These are phyloP conservation scores for Lasiosphaeria ovina DNA, from an alignment of 495 filamentous ascomycete genomes.

Conservation along the genomic window DNA sequence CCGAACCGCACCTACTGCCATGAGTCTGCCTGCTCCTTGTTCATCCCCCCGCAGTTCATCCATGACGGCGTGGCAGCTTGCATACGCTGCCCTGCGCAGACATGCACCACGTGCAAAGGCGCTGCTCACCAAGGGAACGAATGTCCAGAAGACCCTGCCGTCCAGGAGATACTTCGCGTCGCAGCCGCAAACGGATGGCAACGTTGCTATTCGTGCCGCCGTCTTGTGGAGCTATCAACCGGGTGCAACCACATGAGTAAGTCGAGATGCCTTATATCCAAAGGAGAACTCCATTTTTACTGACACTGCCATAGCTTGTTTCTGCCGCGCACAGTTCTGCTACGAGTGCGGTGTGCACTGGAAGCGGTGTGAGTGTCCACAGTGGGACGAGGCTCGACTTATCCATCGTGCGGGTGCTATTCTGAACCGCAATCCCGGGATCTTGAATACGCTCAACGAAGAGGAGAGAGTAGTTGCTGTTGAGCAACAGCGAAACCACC, in stretches of 20 bases:
- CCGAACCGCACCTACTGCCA: slow-evolving; percentile 51
- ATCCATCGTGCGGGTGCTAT: too few species aligned
- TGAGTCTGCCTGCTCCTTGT: slow-evolving; percentile 39
- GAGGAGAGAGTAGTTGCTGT: too few species aligned
- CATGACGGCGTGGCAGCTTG: slow-evolving; percentile 41
- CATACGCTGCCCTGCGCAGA: slow-evolving; percentile 33
- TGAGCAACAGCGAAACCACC: too few species aligned
- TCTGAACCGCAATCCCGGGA: too few species aligned
- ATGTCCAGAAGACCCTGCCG: slow-evolving; percentile 40
- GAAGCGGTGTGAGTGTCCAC: slow-evolving; percentile 48
- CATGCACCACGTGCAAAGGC: slow-evolving; percentile 50
- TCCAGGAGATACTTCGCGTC: slow-evolving; percentile 36
- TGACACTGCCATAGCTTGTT: too few species aligned
- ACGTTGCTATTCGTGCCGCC: slow-evolving; percentile 37
- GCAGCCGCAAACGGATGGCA: slow-evolving; percentile 44
- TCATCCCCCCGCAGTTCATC: slow-evolving; percentile 39
- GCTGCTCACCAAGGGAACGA: slow-evolving; percentile 35
- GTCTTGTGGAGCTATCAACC: slow-evolving; percentile 40
- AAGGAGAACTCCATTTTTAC: too few species aligned
- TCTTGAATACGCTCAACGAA: too few species aligned
- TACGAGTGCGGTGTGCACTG: slow-evolving; percentile 54
- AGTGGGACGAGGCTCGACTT: slow-evolving; percentile 19
- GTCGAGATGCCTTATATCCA: too few species aligned
- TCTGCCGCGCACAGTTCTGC: slow-evolving; percentile 56
- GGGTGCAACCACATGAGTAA: slow-evolving; percentile 54